phyloP scores from a whole-genome alignment of 345 rosid species.

The rapeseed (Brassica napus) region Da-Ae NC_063434.1:22252001-22252500 shows the following conservation, averaged over 20 bases:
- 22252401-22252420: constrained; percentile 26
- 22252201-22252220: not conserved
- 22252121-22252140: not conserved
- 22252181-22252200: constrained; percentile 1
- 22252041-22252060: constrained; percentile 33
- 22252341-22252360: constrained; percentile 9
- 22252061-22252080: constrained; percentile 37
- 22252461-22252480: constrained; percentile 37
- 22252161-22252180: not conserved
- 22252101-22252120: constrained; percentile 28
- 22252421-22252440: constrained; percentile 20
- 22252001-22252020: constrained; percentile 38
- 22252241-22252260: not conserved
- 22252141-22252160: constrained; percentile 5
- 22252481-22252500: constrained; percentile 37
- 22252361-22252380: constrained; percentile 5
- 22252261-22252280: not conserved
- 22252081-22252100: constrained; percentile 29
- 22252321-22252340: constrained; percentile 22
- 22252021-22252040: constrained; percentile 26
- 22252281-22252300: constrained; percentile 1
- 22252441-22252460: constrained; percentile 33
- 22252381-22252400: constrained; percentile 18
- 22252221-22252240: not conserved
- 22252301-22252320: constrained; percentile 12